Percentiles rank a stretch among this genome's conserved stretches.
phyloP scores from a whole-genome alignment of 495 filamentous ascomycete genomes.

The Parachaetomium inaequale region DNA sequence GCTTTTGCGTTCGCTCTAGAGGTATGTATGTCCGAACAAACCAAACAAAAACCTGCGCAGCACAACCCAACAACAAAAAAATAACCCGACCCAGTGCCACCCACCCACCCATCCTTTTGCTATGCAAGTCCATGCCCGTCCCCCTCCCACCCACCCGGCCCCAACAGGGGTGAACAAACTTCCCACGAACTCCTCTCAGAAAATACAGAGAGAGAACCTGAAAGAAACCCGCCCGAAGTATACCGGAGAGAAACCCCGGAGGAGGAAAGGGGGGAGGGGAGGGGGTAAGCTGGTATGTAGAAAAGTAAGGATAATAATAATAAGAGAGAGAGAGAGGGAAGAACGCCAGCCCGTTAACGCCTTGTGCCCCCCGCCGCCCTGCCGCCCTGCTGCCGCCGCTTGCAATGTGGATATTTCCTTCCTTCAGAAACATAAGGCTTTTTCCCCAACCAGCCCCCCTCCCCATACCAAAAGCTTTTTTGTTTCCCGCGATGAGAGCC shows the following conservation, averaged over 20 bases:
- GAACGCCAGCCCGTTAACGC: slow-evolving; percentile 2
- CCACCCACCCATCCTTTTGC: slow-evolving; percentile 22
- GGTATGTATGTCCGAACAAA: neutral
- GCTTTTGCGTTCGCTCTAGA: slow-evolving; percentile 6
- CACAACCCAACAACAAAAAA: slow-evolving; percentile 6
- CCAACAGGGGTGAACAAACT: neutral
- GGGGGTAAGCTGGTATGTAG: neutral
- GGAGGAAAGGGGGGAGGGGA: neutral
- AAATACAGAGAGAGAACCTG: neutral
- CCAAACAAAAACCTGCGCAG: neutral
- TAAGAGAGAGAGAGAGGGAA: neutral
- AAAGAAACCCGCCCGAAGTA: neutral
- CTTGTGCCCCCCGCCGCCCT: neutral
- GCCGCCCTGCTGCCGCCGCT: neutral
- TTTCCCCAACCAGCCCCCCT: neutral
- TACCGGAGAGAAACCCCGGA: neutral
- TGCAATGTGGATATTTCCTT: slow-evolving; percentile 13
- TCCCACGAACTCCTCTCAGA: slow-evolving; percentile 2
- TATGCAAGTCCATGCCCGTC: slow-evolving; percentile 21
- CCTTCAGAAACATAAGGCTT: slow-evolving; percentile 13
- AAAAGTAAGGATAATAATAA: slow-evolving; percentile 5
- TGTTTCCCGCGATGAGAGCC: neutral
- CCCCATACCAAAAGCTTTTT: neutral
- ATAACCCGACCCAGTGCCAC: too few relatives aligned
- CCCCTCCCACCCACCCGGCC: too few relatives aligned